Evolutionary conservation across 148 eudicot genomes (phyloP).

Genomic region (Amaranthus palmeri): DNA sequence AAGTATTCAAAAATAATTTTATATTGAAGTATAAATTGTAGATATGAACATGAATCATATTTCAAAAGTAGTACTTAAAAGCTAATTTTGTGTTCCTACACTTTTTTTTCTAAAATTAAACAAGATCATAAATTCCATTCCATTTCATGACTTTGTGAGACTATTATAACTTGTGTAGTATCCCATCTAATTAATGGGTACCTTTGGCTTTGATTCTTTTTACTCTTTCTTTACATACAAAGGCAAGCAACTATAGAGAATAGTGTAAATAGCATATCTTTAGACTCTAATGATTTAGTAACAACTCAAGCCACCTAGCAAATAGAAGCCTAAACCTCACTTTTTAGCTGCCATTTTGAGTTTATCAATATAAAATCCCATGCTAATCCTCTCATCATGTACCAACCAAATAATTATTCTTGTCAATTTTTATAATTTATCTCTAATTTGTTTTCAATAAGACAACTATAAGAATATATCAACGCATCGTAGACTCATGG

Average conservation of each 20-base stretch:
- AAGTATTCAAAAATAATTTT: too few species aligned
- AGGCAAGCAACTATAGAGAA: neutral
- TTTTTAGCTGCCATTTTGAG: slow-evolving; percentile 22
- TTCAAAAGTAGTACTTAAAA: too few species aligned
- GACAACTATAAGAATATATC: too few species aligned
- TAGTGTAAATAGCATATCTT: slow-evolving; percentile 3
- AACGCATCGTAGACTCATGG: too few species aligned
- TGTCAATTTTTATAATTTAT: neutral
- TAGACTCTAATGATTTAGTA: slow-evolving; percentile 21
- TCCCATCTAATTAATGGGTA: neutral
- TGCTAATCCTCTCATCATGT: neutral
- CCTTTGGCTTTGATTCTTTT: neutral
- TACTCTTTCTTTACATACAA: neutral
- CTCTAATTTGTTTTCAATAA: neutral
- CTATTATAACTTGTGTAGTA: neutral
- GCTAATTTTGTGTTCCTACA: neutral
- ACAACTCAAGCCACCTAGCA: slow-evolving; percentile 28
- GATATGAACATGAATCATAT: too few species aligned
- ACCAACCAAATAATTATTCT: neutral
- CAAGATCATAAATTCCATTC: neutral
- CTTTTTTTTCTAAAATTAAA: neutral
- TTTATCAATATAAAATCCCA: neutral
- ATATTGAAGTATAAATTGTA: too few species aligned
- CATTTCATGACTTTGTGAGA: neutral
- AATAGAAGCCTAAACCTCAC: slow-evolving; percentile 11